Evolutionary conservation across 2,329 filamentous ascomycete genomes (phyloP).

Genomic region (Nemania bipapillata): DNA sequence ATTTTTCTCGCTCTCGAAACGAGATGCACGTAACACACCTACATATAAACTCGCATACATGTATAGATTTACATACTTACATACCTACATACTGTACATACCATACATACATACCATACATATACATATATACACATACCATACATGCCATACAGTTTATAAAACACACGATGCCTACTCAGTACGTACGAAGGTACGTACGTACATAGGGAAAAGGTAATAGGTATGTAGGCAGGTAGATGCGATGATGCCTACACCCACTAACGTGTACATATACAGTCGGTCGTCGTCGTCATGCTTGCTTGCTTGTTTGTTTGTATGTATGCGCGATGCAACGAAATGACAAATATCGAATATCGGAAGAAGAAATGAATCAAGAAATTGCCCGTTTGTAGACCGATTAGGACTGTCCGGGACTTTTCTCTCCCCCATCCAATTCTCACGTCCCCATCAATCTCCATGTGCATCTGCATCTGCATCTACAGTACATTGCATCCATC

Average conservation of each 20-base stretch:
- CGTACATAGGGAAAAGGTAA: too few species aligned
- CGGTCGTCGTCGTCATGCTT: too few species aligned
- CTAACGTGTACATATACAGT: too few species aligned
- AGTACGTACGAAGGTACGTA: too few species aligned
- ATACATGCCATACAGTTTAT: too few species aligned
- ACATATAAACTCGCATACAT: neutral
- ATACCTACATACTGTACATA: conserved; percentile 29
- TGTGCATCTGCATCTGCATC: neutral
- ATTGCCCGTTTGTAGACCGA: neutral
- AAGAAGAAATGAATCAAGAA: conserved; percentile 8
- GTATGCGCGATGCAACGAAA: conserved; percentile 24
- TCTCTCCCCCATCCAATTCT: conserved; percentile 2
- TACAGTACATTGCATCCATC: too few species aligned
- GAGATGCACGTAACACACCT: neutral
- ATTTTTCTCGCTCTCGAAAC: neutral
- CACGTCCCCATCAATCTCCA: too few species aligned
- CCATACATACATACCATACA: too few species aligned
- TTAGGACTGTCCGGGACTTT: conserved; percentile 27
- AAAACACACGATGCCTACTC: too few species aligned
- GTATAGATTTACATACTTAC: conserved; percentile 29
- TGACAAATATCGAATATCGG: conserved; percentile 32
- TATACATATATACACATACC: too few species aligned
- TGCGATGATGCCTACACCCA: conserved; percentile 9
- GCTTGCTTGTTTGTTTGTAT: too few species aligned
- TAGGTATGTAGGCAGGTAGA: neutral